Percentiles rank a stretch among this genome's conserved stretches.
phyloP scores from a whole-genome alignment of 805 yeast genomes.

The Cyberlindnera nakhonratchasimensis region DNA sequence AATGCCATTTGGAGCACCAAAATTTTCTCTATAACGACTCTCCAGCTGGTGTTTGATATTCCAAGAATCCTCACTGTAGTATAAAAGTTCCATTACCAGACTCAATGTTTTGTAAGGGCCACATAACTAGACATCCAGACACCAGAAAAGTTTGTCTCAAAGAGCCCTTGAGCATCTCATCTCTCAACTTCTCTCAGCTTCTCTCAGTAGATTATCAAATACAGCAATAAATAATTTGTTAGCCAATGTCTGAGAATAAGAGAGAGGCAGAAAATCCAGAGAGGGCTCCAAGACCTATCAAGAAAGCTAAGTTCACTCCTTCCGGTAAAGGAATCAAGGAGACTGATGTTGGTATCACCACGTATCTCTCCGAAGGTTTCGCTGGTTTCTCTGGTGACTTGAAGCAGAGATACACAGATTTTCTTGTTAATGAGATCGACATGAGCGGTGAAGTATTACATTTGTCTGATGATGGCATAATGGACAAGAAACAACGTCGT shows the following conservation, averaged over 20 bases:
- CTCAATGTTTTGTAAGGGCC: too few relatives aligned
- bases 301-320: conserved; percentile 21
- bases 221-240: background rate
- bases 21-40: background rate
- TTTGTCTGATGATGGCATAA: conserved; percentile 69
- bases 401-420: conserved; percentile 90
- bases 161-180: conserved; percentile 1
- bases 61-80: background rate
- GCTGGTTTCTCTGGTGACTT: conserved; percentile 74
- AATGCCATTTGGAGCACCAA: conserved; percentile 9
- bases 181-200: too few relatives aligned
- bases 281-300: conserved; percentile 15
- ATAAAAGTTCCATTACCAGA: background rate
- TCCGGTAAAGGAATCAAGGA: conserved; percentile 52
- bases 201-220: too few relatives aligned
- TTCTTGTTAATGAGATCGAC: conserved; percentile 86
- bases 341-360: conserved; percentile 82
- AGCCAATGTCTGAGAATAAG: conserved; percentile 19
- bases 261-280: conserved; percentile 22
- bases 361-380: conserved; percentile 50
- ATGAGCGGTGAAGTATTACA: conserved; percentile 67
- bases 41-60: background rate
- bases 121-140: conserved; percentile 3
- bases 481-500: conserved; percentile 46
- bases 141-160: conserved; percentile 15